Base-by-base conservation (phyloP, 1,284 basidiomycete species). In the Ustilago vetiveriae region DNA sequence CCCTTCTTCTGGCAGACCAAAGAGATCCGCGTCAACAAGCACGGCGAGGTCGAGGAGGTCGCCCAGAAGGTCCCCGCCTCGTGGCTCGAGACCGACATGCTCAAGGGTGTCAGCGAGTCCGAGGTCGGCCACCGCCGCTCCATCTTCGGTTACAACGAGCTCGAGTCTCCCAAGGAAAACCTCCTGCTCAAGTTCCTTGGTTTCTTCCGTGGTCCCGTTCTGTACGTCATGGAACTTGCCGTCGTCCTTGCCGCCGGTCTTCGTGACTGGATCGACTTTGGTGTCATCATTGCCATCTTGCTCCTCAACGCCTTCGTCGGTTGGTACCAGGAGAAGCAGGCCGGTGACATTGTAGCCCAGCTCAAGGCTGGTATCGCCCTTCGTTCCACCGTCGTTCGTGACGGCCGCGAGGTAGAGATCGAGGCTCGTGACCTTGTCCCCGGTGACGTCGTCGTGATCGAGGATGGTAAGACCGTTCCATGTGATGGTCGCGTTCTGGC, bases 321-420 rank as follows among this genome's bases (percentile, higher is more conserved):
- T 49, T 86, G 86, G 86, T 87, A 86, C 76, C 73, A 87, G 75
- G 86, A 87, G 74, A 86, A 86, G 83, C 79, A 82, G 82, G 82
- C 85, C 33, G 85, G 85, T 51, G 85, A 85, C 75, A 85, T 85
- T 73, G 85, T 85, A 59, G 84, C 85, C 39, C 83, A 86, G 74
- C 85, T 87, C 68, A 86, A 86, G 80, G 85, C 85, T 32, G 86
- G 85, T 67, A 87, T 87, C 59, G 85, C 86, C 6, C 80, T 87
- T 54, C 84, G 84, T 55, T 78, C 85, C 22, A 79, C 68, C 21
- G 85, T 85, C 35, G 76, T 87, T 23, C 84, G 86, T 35, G 83
- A 84, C 64, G 78, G 78, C 53, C 74, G 84, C 33, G 86, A 87
- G 72, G 69, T 80, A 54, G 84, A 85, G 54, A 85, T 87, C 55